Evolutionary conservation across 73 alveolate genomes (phyloP), one percentile per base, ranked within the genome.

Genomic region (Paramecium biaurelia): DNA sequence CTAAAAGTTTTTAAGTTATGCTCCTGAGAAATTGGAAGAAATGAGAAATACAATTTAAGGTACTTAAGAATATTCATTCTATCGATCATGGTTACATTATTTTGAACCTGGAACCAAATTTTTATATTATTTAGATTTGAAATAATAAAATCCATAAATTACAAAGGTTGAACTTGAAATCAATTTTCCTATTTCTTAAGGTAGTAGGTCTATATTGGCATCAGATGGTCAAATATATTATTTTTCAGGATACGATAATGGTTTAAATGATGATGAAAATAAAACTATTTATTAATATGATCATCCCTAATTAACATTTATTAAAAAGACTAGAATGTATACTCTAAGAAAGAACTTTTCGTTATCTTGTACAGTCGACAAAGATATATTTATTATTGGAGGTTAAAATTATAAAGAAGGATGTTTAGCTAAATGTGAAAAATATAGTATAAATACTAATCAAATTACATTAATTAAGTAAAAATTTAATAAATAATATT

Each of bases 321-420:
- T 21, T 3, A 32, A 32, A 43, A 79, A 45, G 15, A 63, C 90
- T 38, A 38, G 56, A 20, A 79, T 79, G 90, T 45, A 79, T 23
- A 79, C 90, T 41, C 18, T 79, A 12, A 38, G 90, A 12, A 79
- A 47, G 56, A 41, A 79, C 49, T 79, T 43, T 79, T 79, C 90
- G 2, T 47, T 79, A 43, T 21, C 37, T 12, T 47, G 43, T 5
- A 43, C 90, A 12, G 18, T 35, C 0, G 70, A 38, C 23, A 41
- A 47, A 43, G 70, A 79, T 21, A 79, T 79, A 8, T 79, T 37
- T 43, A 79, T 79, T 20, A 24, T 79, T 20, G 90, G 90, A 42
- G 90, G 90, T 7, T 79, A 79, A 21, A 79, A 79, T 42, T 79
- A 79, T 43, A 79, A 79, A 42, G 90, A 79, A 79, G 90, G 90